phyloP scores from a whole-genome alignment of 1,284 basidiomycete species.

The Cryptococcus sp. region DNA sequence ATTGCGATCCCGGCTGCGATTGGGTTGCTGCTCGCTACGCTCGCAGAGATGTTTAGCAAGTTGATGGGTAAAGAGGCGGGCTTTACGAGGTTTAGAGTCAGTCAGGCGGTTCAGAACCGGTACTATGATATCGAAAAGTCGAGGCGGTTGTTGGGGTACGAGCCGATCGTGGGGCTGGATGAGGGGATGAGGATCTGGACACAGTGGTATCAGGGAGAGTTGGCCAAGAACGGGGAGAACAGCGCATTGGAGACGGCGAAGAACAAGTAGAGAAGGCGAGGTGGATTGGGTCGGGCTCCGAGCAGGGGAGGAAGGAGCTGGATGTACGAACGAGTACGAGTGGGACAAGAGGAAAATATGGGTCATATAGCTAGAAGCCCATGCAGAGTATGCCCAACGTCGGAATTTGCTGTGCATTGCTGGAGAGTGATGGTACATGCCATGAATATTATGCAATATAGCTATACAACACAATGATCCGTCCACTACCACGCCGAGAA shows the following conservation, averaged over 20 bases:
- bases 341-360: too few relatives aligned
- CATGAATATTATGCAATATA: too few relatives aligned
- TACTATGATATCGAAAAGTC: slow-evolving; percentile 98
- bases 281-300: neutral
- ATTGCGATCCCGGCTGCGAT: slow-evolving; percentile 61
- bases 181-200: slow-evolving; percentile 69
- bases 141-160: slow-evolving; percentile 83
- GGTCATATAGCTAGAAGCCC: too few relatives aligned
- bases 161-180: slow-evolving; percentile 80
- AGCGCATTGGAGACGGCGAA: slow-evolving; percentile 21
- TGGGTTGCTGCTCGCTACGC: slow-evolving; percentile 64
- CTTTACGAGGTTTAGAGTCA: slow-evolving; percentile 83
- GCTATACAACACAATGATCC: neutral
- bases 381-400: too few relatives aligned
- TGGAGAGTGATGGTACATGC: too few relatives aligned
- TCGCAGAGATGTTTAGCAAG: slow-evolving; percentile 70
- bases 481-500: slow-evolving; percentile 42
- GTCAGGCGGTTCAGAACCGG: slow-evolving; percentile 59
- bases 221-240: slow-evolving; percentile 24
- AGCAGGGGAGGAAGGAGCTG: neutral
- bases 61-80: slow-evolving; percentile 73
- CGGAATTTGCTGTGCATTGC: too few relatives aligned
- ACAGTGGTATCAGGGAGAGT: slow-evolving; percentile 38
- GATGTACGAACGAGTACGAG: too few relatives aligned
- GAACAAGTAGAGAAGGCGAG: slow-evolving; percentile 25